A percentile compares a stretch with the other conserved stretches of the same genome.
Conservation (phyloP, 352 stramenopile species). For the Phytophthora hybrid region DNA sequence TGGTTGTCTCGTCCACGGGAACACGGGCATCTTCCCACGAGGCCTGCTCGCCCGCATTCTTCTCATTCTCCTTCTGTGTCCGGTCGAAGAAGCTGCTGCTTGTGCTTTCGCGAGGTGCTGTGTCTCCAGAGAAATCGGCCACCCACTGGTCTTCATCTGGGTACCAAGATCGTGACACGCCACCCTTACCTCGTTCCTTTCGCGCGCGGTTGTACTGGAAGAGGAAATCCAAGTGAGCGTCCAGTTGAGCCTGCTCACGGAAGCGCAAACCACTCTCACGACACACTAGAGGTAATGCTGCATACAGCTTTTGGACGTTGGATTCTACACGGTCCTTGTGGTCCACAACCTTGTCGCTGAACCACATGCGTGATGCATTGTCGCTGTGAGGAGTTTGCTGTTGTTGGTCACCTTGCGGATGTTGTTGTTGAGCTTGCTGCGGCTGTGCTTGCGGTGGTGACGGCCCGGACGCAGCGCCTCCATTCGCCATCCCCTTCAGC, state of each 20-base stretch:
- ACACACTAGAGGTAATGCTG: conserved; percentile 81
- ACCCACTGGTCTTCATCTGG: conserved; percentile 86
- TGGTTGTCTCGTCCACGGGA: conserved; percentile 83
- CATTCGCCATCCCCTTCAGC: conserved; percentile 65
- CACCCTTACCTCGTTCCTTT: conserved; percentile 85
- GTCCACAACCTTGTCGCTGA: conserved; percentile 82
- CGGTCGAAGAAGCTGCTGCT: conserved; percentile 84
- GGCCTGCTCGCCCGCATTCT: conserved; percentile 57
- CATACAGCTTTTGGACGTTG: conserved; percentile 89
- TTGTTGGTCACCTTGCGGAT: conserved; percentile 26
- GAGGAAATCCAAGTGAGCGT: conserved; percentile 87
- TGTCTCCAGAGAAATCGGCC: conserved; percentile 71
- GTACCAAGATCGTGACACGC: conserved; percentile 86
- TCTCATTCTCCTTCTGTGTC: conserved; percentile 61
- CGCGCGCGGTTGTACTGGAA: conserved; percentile 88
- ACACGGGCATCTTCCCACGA: conserved; percentile 74
- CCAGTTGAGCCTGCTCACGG: conserved; percentile 76
- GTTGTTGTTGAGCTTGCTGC: conserved; percentile 22
- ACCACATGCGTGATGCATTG: conserved; percentile 83
- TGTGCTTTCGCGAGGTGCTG: conserved; percentile 68
- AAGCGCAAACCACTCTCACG: conserved; percentile 85
- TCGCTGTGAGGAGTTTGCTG: conserved; percentile 34
- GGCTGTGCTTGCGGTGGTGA: conserved; percentile 25
- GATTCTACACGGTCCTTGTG: conserved; percentile 89
- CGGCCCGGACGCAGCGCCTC: conserved; percentile 16